A percentile compares a stretch with the other conserved stretches of the same genome.
Conservation (phyloP, 495 filamentous ascomycete genomes). For the Hyaloscypha bicolor region DNA sequence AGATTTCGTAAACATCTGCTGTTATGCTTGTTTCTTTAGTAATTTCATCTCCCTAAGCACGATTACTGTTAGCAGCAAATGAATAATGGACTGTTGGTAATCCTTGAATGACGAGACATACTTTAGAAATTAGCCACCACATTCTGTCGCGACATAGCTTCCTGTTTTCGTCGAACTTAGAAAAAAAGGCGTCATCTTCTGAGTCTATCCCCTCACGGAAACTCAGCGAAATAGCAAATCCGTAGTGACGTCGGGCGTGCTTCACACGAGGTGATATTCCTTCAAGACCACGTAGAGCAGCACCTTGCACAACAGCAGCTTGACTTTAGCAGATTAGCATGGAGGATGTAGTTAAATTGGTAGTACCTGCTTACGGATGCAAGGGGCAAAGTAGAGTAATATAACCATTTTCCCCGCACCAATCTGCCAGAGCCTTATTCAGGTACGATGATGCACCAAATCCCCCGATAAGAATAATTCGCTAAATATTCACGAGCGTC, state of each 20-base stretch:
- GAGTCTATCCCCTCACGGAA: conserved; percentile 21
- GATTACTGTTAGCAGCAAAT: background rate
- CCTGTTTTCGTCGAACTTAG: background rate
- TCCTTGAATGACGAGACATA: background rate
- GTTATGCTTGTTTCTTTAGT: background rate
- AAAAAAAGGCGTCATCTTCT: conserved; percentile 4
- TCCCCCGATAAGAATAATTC: conserved; percentile 37
- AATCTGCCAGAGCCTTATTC: conserved; percentile 27
- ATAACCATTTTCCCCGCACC: conserved; percentile 25
- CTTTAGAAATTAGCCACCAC: conserved; percentile 24
- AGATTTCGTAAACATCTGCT: too few relatives aligned
- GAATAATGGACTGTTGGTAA: background rate
- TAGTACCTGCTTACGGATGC: conserved; percentile 6
- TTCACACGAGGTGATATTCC: conserved; percentile 19
- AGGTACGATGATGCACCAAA: conserved; percentile 38
- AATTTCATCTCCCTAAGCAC: conserved; percentile 10
- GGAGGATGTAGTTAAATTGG: background rate
- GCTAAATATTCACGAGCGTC: conserved; percentile 17
- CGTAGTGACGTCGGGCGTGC: conserved; percentile 19
- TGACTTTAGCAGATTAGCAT: conserved; percentile 19
- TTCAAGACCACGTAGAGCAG: conserved; percentile 23
- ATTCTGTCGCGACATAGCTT: conserved; percentile 14
- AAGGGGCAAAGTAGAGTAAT: conserved; percentile 13
- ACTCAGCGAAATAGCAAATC: background rate
- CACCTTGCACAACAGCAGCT: conserved; percentile 25